A percentile compares a stretch with the other conserved stretches of the same genome.
Conservation (phyloP, 306 rosid species). For the Fagus sylvatica region DNA sequence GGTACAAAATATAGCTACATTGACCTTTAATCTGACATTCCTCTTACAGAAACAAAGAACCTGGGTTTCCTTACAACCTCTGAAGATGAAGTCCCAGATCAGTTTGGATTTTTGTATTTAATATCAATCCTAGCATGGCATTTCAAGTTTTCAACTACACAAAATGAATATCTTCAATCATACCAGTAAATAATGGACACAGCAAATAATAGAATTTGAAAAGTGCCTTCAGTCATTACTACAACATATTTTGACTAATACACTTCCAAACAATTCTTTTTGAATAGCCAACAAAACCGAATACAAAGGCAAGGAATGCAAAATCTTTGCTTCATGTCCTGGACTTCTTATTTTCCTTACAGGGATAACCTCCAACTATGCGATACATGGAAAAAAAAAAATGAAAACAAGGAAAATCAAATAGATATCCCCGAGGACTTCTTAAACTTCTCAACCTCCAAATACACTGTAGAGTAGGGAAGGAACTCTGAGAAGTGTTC, state of each 20-base stretch:
- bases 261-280: conserved; percentile 31
- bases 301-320: conserved; percentile 40
- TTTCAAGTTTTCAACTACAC: neutral
- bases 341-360: conserved; percentile 71
- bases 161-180: neutral
- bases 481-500: conserved; percentile 82
- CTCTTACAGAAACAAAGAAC: too few species aligned
- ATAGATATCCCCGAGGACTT: conserved; percentile 82
- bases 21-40: too few species aligned
- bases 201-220: conserved; percentile 24
- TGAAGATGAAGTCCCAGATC: too few species aligned
- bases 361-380: conserved; percentile 54
- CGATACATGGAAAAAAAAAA: conserved; percentile 32
- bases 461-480: conserved; percentile 86
- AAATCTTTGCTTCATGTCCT: conserved; percentile 38
- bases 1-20: too few species aligned
- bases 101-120: neutral
- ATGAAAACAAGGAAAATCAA: conserved; percentile 40
- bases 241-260: conserved; percentile 11
- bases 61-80: too few species aligned
- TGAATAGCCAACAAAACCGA: conserved; percentile 29
- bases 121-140: neutral
- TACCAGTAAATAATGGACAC: conserved; percentile 4
- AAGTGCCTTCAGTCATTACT: conserved; percentile 29
- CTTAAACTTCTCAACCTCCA: conserved; percentile 99